These are phyloP conservation scores for Heritiera fomes DNA, from an alignment of 345 rosid species.

Conservation along the genomic window DNA sequence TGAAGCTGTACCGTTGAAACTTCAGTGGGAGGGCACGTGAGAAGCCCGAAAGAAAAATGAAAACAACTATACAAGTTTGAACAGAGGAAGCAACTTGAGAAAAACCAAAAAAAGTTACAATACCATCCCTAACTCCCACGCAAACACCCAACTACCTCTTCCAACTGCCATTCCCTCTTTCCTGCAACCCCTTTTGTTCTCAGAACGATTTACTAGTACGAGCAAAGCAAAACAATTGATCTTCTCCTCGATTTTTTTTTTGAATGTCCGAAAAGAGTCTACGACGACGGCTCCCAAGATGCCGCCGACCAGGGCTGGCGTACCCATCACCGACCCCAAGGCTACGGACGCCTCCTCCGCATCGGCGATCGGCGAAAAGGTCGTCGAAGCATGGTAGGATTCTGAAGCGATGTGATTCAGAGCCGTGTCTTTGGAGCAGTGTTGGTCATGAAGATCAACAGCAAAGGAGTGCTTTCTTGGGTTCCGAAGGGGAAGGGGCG, in stretches of 20 bases:
- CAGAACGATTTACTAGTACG: neutral
- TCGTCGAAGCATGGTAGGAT: slow-evolving; percentile 29
- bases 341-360: slow-evolving; percentile 24
- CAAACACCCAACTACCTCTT: neutral
- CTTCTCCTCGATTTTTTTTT: neutral
- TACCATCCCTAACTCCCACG: neutral
- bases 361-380: slow-evolving; percentile 32
- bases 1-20: neutral
- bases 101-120: neutral
- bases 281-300: slow-evolving; percentile 31
- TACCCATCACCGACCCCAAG: slow-evolving; percentile 35
- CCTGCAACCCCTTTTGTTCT: slow-evolving; percentile 27
- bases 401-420: slow-evolving; percentile 66
- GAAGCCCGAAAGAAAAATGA: neutral
- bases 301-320: slow-evolving; percentile 33
- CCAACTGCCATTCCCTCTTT: slow-evolving; percentile 27
- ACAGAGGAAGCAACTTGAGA: neutral
- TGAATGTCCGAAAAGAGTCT: slow-evolving; percentile 41
- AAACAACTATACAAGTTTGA: neutral
- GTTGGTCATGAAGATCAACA: slow-evolving; percentile 22
- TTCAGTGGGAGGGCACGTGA: neutral
- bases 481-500: slow-evolving; percentile 3
- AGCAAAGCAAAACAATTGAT: neutral
- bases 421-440: slow-evolving; percentile 41
- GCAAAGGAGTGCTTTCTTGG: slow-evolving; percentile 9